Conservation (phyloP, 495 filamentous ascomycete genomes). For the Chaetomium tenue region DNA sequence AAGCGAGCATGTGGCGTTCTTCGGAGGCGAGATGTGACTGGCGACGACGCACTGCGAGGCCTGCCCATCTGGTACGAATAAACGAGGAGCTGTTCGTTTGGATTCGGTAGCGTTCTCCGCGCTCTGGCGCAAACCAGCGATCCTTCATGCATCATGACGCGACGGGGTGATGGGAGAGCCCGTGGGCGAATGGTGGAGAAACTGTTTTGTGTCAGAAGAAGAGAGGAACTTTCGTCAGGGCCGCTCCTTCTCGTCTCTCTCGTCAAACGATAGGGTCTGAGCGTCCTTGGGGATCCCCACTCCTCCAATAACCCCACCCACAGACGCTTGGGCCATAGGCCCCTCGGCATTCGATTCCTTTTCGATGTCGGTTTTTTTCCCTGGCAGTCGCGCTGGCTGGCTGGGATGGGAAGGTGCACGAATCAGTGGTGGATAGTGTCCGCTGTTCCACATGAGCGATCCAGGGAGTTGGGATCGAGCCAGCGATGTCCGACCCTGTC, state of each 20-base stretch:
- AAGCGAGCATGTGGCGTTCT: conserved; percentile 17
- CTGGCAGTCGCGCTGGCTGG: no score
- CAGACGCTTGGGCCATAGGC: conserved; percentile 9
- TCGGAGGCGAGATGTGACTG: conserved; percentile 18
- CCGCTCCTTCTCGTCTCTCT: not conserved
- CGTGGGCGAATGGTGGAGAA: conserved; percentile 13
- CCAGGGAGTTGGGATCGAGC: conserved; percentile 41
- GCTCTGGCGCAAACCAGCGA: conserved; percentile 20
- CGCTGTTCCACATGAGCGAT: conserved; percentile 10
- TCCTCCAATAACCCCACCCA: not conserved
- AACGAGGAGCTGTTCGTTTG: conserved; percentile 11
- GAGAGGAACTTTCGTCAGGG: conserved; percentile 14
- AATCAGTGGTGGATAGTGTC: not conserved
- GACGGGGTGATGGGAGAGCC: not conserved
- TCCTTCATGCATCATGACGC: conserved; percentile 27
- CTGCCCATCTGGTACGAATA: not conserved
- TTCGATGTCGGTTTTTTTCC: no score
- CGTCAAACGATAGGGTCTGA: not conserved
- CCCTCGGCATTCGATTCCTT: conserved; percentile 8
- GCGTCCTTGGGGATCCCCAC: not conserved
- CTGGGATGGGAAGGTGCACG: conserved; percentile 10
- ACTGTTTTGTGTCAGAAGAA: not conserved
- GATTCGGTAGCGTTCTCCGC: conserved; percentile 8
- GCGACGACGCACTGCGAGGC: not conserved
- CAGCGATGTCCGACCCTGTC: conserved; percentile 36